A percentile compares a stretch with the other conserved stretches of the same genome.
These are phyloP conservation scores for Trametes hirsuta DNA, from an alignment of 1,284 basidiomycete genomes.

Conservation along the genomic window DNA sequence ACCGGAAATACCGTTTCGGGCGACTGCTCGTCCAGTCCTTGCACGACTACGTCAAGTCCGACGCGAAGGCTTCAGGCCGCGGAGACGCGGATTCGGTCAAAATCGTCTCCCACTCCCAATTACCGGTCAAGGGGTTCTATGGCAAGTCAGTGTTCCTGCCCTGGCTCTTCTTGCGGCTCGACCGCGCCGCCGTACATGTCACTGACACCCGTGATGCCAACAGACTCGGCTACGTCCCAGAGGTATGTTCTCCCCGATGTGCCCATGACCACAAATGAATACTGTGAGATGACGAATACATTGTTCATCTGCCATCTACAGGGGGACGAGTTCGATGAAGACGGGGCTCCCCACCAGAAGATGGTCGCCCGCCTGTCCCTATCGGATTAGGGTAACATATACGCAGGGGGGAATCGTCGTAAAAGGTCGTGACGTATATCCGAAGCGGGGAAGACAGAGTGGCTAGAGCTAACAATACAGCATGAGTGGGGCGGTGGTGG, in stretches of 20 bases:
- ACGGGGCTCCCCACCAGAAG: conserved; percentile 79
- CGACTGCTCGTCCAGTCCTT: conserved; percentile 61
- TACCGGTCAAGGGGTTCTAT: conserved; percentile 73
- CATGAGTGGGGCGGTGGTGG: conserved; percentile 25
- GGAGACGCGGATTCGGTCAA: conserved; percentile 33
- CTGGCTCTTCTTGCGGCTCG: conserved; percentile 13
- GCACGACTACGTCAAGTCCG: conserved; percentile 58
- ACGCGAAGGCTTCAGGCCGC: conserved; percentile 33
- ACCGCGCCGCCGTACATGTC: conserved; percentile 14
- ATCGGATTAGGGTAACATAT: conserved; percentile 30
- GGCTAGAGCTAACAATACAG: conserved; percentile 46
- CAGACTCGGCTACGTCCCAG: conserved; percentile 72
- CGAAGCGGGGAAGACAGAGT: conserved; percentile 23
- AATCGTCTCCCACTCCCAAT: conserved; percentile 68
- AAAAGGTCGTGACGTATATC: conserved; percentile 31
- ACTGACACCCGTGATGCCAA: conserved; percentile 18
- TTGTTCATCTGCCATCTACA: conserved; percentile 35
- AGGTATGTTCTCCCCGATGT: conserved; percentile 48
- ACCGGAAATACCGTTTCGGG: conserved; percentile 66
- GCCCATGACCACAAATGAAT: conserved; percentile 5
- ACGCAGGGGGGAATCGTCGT: conserved; percentile 21
- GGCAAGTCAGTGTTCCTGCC: conserved; percentile 55
- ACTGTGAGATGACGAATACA: conserved; percentile 19
- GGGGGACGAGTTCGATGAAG: conserved; percentile 80
- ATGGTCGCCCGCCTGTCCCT: conserved; percentile 64